Conservation (phyloP, 73 alveolate genomes). For the Symbiodinium pilosum region DNA sequence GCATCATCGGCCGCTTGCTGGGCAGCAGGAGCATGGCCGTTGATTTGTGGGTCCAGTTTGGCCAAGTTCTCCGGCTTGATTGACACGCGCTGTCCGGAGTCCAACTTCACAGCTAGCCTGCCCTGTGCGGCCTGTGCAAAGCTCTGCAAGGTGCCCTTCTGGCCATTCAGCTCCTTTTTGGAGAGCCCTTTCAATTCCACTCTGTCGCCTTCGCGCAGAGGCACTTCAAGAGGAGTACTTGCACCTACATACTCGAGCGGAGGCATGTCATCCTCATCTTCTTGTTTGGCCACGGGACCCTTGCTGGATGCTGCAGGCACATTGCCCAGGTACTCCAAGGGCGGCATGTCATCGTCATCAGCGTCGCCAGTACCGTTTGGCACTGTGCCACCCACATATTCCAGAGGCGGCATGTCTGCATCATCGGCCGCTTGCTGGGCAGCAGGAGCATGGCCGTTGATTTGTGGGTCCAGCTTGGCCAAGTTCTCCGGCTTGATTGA, state of each 20-base stretch:
- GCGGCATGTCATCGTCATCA: constrained; percentile 81
- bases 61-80: constrained; percentile 46
- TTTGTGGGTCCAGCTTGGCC: neutral
- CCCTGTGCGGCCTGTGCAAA: constrained; percentile 53
- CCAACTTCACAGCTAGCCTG: constrained; percentile 51
- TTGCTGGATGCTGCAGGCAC: neutral
- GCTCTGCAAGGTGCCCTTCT: constrained; percentile 54
- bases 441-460: neutral
- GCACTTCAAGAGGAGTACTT: constrained; percentile 6
- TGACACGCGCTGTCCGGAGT: constrained; percentile 30
- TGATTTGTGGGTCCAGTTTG: neutral
- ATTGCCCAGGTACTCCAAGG: constrained; percentile 63
- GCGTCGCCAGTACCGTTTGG: neutral
- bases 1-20: constrained; percentile 31
- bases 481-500: constrained; percentile 57
- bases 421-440: constrained; percentile 14
- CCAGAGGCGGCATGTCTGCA: constrained; percentile 76
- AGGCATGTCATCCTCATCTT: constrained; percentile 62
- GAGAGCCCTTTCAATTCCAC: constrained; percentile 60
- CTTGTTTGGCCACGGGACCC: neutral
- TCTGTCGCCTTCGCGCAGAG: constrained; percentile 75
- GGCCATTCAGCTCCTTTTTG: constrained; percentile 57
- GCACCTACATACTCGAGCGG: constrained; percentile 31
- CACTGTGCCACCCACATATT: constrained; percentile 52
- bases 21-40: neutral